Percentiles rank a stretch among this genome's conserved stretches.
Evolutionary conservation across 75 land plant genomes (phyloP).

Genomic region (Adiantum capillusveneris): DNA sequence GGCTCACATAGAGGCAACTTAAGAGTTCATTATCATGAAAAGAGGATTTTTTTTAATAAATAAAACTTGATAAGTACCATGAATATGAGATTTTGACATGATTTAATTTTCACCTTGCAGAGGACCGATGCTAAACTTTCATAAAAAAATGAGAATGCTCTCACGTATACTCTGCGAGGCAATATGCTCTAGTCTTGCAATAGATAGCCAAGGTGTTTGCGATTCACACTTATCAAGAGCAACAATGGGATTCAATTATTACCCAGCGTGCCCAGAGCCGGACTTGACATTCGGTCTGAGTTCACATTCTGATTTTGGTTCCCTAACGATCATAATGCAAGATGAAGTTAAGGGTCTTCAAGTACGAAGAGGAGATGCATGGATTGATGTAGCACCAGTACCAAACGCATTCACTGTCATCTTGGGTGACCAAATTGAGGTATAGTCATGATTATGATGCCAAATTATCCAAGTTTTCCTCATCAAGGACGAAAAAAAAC

Average conservation of each 20-base stretch:
- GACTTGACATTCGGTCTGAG: conserved; percentile 62
- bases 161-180: not conserved
- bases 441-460: not conserved
- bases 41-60: too few species aligned
- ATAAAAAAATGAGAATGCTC: not conserved
- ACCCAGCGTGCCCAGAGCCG: conserved; percentile 72
- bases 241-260: conserved; percentile 59
- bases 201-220: not conserved
- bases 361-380: conserved; percentile 25
- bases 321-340: conserved; percentile 53
- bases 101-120: too few species aligned
- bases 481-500: too few species aligned
- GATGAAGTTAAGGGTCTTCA: conserved; percentile 41
- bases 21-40: too few species aligned
- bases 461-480: too few species aligned
- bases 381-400: conserved; percentile 48
- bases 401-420: conserved; percentile 50
- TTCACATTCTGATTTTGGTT: conserved; percentile 54
- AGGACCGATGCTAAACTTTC: not conserved
- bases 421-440: conserved; percentile 54
- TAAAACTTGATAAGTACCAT: too few species aligned
- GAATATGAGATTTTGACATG: too few species aligned
- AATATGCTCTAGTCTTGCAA: not conserved
- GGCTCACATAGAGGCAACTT: too few species aligned
- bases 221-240: conserved; percentile 11